Evolutionary conservation across 345 rosid species (phyloP).

Genomic region (Lagerstroemia speciosa): DNA sequence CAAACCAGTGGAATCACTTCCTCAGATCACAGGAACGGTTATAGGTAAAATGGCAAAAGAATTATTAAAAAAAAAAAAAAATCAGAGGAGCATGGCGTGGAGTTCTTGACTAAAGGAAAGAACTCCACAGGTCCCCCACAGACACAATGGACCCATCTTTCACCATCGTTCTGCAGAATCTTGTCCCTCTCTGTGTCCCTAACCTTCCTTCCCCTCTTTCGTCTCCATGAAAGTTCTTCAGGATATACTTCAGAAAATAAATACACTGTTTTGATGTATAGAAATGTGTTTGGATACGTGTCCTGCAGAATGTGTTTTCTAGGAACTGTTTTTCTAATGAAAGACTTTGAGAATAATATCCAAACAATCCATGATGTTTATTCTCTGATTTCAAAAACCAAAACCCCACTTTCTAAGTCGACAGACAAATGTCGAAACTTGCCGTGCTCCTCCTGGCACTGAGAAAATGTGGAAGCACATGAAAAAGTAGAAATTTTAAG

Average conservation of each 20-base stretch:
- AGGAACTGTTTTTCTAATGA: too few relatives aligned
- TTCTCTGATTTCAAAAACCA: not conserved
- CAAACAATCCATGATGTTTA: not conserved
- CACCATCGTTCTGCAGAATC: slow-evolving; percentile 8
- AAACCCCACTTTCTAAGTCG: not conserved
- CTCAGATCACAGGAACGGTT: not conserved
- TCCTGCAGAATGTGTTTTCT: not conserved
- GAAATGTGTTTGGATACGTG: not conserved
- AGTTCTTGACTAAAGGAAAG: not conserved
- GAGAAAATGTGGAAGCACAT: too few relatives aligned
- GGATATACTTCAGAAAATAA: not conserved
- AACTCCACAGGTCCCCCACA: slow-evolving; percentile 7
- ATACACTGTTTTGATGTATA: not conserved
- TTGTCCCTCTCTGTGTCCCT: not conserved
- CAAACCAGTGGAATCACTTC: not conserved
- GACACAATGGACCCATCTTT: not conserved
- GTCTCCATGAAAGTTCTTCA: not conserved
- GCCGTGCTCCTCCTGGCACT: too few relatives aligned
- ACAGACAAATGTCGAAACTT: too few relatives aligned
- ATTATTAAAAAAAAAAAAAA: not conserved
- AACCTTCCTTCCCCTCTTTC: not conserved
- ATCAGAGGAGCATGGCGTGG: not conserved
- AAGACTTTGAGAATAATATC: not conserved
- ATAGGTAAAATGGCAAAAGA: not conserved
- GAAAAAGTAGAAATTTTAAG: not conserved